A percentile compares a stretch with the other conserved stretches of the same genome.
phyloP scores from a whole-genome alignment of 1,284 basidiomycete genomes.

The Grifola frondosa region DNA sequence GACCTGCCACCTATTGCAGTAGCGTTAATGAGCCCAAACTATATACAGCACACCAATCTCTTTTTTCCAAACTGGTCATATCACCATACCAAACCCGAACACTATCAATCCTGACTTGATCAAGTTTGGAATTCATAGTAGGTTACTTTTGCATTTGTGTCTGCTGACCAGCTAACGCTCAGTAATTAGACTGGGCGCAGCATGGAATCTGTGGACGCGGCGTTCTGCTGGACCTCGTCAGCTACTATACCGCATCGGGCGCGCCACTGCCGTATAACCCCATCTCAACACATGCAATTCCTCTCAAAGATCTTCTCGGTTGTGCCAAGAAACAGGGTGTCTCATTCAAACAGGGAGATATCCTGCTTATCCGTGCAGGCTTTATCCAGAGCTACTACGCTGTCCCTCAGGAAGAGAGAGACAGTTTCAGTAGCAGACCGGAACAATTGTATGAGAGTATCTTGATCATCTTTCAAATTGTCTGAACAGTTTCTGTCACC shows the following conservation, averaged over 20 bases:
- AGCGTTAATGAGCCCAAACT: not conserved
- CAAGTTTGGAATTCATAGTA: slow-evolving; percentile 68
- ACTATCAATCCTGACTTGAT: slow-evolving; percentile 49
- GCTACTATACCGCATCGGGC: slow-evolving; percentile 46
- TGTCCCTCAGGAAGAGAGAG: slow-evolving; percentile 46
- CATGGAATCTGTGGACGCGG: slow-evolving; percentile 75
- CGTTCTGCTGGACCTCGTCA: slow-evolving; percentile 65
- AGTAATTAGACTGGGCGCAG: slow-evolving; percentile 72
- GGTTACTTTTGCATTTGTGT: slow-evolving; percentile 20
- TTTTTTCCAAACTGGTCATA: slow-evolving; percentile 45
- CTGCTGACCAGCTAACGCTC: not conserved
- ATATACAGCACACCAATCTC: slow-evolving; percentile 44
- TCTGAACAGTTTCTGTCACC: not conserved
- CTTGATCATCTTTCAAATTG: not conserved
- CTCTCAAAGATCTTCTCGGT: slow-evolving; percentile 55
- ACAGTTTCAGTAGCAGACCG: slow-evolving; percentile 40
- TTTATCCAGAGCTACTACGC: slow-evolving; percentile 62
- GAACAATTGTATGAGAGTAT: slow-evolving; percentile 50
- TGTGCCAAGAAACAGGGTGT: slow-evolving; percentile 54
- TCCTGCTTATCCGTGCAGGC: slow-evolving; percentile 61
- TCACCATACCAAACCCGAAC: slow-evolving; percentile 48
- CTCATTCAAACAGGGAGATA: slow-evolving; percentile 56
- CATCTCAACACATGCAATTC: slow-evolving; percentile 57
- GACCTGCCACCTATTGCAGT: not conserved
- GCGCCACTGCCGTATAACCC: slow-evolving; percentile 60